Evolutionary conservation across 2,329 filamentous ascomycete species (phyloP), one percentile per base, ranked within the genome.

Genomic region (Pseudogymnoascus sp.): DNA sequence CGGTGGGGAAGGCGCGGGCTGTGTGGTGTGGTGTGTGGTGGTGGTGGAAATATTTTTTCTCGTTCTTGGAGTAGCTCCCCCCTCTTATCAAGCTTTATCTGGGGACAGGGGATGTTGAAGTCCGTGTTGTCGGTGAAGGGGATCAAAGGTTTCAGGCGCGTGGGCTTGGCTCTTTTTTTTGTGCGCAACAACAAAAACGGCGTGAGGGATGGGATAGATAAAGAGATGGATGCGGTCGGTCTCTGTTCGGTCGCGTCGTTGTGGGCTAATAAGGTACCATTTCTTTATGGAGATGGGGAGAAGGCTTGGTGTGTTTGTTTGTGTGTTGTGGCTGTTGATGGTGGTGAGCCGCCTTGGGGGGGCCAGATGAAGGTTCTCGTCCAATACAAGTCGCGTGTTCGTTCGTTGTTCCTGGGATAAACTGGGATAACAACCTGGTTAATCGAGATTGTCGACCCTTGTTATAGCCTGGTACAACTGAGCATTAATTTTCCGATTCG

Each of bases 311-410:
- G 23, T 7, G 16, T 28, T 28, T 54, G 6, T 4, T 51, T 51
- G 19, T 43, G 45, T 54, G 14, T 16, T 16, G 48, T 54, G 45
- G 10, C 28, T 25, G 37, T 10, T 41, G 37, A n/a, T 45, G 48
- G 48, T 31, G 48, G n/a, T 54, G 14, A 54, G n/a, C 48, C 28
- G 48, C 48, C 48, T 54, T 54, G 48, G 48, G 23, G 11, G 48
- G 48, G 21, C 13, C 48, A 54, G 48, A 54, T 54, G 48, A 54
- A 54, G 48, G 48, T 54, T 54, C 25, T 31, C 48, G 48, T 54
- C 48, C 48, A 54, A 54, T 54, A 54, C 48, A 54, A 54, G 48
- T 54, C 48, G 48, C 48, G 48, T 54, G 48, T 54, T 54, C 48
- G 48, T 54, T 54, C 48, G 48, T 54, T 54, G 48, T 54, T 31